Evolutionary conservation across 805 yeast species (phyloP).

Genomic region (Tetrapisispora arboricola): DNA sequence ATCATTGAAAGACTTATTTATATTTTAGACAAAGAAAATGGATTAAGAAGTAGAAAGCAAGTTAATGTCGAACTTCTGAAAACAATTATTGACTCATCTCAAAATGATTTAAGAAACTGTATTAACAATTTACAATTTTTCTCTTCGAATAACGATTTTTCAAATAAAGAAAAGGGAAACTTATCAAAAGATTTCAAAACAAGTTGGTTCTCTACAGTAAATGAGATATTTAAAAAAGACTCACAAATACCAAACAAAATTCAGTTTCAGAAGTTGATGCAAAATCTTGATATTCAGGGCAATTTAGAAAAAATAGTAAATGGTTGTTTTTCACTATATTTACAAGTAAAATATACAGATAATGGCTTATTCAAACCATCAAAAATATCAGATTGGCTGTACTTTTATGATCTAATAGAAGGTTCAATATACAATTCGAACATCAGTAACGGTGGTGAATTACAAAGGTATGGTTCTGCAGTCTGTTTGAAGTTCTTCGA

Average conservation of each 20-base stretch:
- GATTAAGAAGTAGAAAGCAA: background rate
- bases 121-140: constrained; percentile 71
- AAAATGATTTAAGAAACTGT: constrained; percentile 80
- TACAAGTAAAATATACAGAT: constrained; percentile 54
- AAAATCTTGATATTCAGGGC: constrained; percentile 36
- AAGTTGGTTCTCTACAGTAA: constrained; percentile 60
- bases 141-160: constrained; percentile 8
- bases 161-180: constrained; percentile 1
- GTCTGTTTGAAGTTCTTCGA: constrained; percentile 54
- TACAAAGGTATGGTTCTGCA: constrained; percentile 44
- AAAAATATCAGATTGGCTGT: constrained; percentile 64
- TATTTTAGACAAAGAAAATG: constrained; percentile 47
- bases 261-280: constrained; percentile 39
- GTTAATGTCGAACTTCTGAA: constrained; percentile 33
- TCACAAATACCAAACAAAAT: constrained; percentile 36
- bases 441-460: constrained; percentile 36
- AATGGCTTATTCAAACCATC: constrained; percentile 50
- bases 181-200: constrained; percentile 46
- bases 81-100: constrained; percentile 58
- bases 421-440: constrained; percentile 18
- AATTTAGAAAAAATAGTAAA: constrained; percentile 54
- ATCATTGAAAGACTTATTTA: constrained; percentile 39
- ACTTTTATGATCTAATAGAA: constrained; percentile 52
- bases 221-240: constrained; percentile 47
- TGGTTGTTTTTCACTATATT: constrained; percentile 64